phyloP scores from a whole-genome alignment of 805 yeast genomes.

The Barnettozyma pratensis region DNA sequence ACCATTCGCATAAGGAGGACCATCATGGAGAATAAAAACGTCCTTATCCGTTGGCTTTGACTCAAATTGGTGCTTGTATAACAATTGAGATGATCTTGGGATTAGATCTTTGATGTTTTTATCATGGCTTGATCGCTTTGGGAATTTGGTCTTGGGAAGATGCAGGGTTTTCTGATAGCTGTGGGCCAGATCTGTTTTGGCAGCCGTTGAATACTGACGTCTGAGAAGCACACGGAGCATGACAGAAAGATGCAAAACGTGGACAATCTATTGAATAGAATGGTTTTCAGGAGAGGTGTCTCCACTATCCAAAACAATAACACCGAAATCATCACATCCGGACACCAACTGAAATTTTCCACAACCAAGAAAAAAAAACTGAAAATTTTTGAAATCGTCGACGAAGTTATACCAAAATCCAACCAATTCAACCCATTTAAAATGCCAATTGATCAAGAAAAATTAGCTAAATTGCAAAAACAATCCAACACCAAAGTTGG shows the following conservation, averaged over 20 bases:
- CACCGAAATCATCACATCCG: conserved; percentile 1
- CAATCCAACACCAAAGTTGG: conserved; percentile 80
- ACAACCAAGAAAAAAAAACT: background rate
- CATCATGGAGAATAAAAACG: conserved; percentile 79
- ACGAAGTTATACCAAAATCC: background rate
- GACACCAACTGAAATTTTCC: conserved; percentile 5
- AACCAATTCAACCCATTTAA: conserved; percentile 9
- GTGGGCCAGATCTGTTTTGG: conserved; percentile 16
- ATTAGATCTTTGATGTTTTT: conserved; percentile 38
- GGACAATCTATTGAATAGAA: too few species aligned
- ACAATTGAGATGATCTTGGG: conserved; percentile 48
- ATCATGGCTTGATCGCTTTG: conserved; percentile 50
- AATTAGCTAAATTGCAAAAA: conserved; percentile 87
- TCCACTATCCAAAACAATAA: too few species aligned
- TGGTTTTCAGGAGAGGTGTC: too few species aligned
- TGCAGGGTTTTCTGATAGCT: conserved; percentile 23
- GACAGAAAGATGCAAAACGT: background rate
- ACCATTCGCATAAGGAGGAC: conserved; percentile 98
- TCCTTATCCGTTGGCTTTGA: conserved; percentile 29
- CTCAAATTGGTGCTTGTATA: conserved; percentile 61
- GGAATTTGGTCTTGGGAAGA: conserved; percentile 67
- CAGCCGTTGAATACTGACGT: background rate
- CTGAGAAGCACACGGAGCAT: conserved; percentile 2
- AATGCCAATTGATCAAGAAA: conserved; percentile 92
- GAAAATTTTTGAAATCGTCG: conserved; percentile 11